A percentile compares a stretch with the other conserved stretches of the same genome.
phyloP scores from a whole-genome alignment of 768 basidiomycete genomes.

The Suillus sp. region DNA sequence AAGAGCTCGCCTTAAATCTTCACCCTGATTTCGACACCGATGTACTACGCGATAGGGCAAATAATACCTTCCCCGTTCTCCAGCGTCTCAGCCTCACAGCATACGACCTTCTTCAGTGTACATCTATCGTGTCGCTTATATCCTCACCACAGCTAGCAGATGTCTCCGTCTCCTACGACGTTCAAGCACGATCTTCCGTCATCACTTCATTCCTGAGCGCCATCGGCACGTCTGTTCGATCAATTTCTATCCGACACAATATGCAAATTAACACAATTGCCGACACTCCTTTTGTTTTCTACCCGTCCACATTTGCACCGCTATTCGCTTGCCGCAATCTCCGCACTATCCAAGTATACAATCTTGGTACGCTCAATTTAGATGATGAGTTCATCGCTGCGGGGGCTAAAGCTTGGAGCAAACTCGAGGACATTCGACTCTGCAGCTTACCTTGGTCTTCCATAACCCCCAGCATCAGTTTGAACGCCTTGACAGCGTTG shows the following conservation, averaged over 20 bases:
- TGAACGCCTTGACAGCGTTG: conserved; percentile 26
- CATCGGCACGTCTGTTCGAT: conserved; percentile 5
- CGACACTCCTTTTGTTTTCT: conserved; percentile 25
- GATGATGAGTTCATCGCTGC: conserved; percentile 29
- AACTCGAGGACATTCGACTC: conserved; percentile 29
- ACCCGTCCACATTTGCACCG: conserved; percentile 27
- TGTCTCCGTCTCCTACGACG: conserved; percentile 30
- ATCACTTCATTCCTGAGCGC: conserved; percentile 28
- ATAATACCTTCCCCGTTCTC: conserved; percentile 24
- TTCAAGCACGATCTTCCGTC: conserved; percentile 25
- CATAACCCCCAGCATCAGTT: conserved; percentile 11
- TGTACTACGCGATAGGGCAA: conserved; percentile 15
- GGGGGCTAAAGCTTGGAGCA: conserved; percentile 31
- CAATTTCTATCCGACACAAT: conserved; percentile 33
- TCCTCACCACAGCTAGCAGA: conserved; percentile 26
- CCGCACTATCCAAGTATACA: conserved; percentile 24
- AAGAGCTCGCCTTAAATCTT: conserved; percentile 26
- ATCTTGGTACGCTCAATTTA: conserved; percentile 31
- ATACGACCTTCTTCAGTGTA: conserved; percentile 31
- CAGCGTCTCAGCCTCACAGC: conserved; percentile 28
- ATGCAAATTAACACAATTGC: conserved; percentile 24
- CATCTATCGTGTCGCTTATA: conserved; percentile 26
- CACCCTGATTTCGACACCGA: conserved; percentile 22
- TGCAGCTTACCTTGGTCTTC: conserved; percentile 30
- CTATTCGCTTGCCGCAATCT: conserved; percentile 25